Conservation (phyloP, 2,329 filamentous ascomycete genomes). For the Akanthomyces muscarius region DNA sequence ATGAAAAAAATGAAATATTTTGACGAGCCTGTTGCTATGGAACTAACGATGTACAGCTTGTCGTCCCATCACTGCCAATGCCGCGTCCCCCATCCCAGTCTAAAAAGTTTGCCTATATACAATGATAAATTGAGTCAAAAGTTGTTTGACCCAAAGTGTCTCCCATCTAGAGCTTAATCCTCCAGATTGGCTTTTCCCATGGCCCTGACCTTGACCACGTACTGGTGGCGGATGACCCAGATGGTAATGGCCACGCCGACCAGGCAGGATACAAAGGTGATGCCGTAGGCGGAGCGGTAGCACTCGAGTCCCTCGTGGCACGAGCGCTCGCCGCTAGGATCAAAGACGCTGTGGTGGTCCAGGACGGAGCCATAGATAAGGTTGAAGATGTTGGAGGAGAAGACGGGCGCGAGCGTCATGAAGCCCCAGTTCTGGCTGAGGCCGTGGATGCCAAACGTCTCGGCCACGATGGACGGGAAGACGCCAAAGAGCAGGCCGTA, state of each 20-base stretch:
- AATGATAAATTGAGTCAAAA: background rate
- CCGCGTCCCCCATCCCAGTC: background rate
- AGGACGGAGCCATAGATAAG: slow-evolving; percentile 82
- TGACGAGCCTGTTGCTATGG: background rate
- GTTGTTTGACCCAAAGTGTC: background rate
- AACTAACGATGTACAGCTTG: background rate
- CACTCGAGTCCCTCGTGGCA: slow-evolving; percentile 77
- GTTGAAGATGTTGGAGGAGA: slow-evolving; percentile 90
- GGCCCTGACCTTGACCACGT: slow-evolving; percentile 35
- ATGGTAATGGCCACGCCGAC: slow-evolving; percentile 66
- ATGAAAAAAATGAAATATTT: background rate
- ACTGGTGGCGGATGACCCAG: slow-evolving; percentile 63
- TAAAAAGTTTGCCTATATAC: slow-evolving; percentile 7
- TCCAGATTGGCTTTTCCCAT: slow-evolving; percentile 37
- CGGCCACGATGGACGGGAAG: slow-evolving; percentile 82
- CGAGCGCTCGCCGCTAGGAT: slow-evolving; percentile 63
- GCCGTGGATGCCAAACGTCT: slow-evolving; percentile 85
- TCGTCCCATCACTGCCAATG: background rate
- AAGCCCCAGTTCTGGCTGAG: slow-evolving; percentile 94
- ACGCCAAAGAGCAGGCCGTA: slow-evolving; percentile 95
- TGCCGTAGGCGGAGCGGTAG: slow-evolving; percentile 75
- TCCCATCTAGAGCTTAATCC: slow-evolving; percentile 23
- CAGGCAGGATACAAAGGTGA: slow-evolving; percentile 70
- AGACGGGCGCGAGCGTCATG: slow-evolving; percentile 84
- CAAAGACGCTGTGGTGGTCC: slow-evolving; percentile 70